phyloP scores from a whole-genome alignment of 2,329 filamentous ascomycete species.

The Onygenales sp. region DNA sequence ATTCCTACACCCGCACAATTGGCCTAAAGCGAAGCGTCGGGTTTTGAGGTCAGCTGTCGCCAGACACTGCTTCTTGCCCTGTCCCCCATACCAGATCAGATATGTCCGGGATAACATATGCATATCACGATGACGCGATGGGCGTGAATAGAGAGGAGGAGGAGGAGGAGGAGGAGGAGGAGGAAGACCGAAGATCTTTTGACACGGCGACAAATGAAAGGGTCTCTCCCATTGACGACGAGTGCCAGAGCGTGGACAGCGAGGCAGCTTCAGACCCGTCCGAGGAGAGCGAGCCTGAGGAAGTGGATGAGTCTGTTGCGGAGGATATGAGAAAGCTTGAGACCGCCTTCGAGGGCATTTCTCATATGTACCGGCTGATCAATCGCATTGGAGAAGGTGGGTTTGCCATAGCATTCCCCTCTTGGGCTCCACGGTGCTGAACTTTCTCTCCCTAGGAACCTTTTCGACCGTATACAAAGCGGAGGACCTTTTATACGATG shows the following conservation, averaged over 20 bases:
- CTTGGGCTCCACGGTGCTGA: slow-evolving; percentile 5
- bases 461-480: slow-evolving; percentile 99
- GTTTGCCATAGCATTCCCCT: slow-evolving; percentile 3
- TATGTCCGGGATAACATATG: slow-evolving; percentile 10
- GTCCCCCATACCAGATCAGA: slow-evolving; percentile 8
- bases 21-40: neutral
- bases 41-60: neutral
- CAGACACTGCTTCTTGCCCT: neutral
- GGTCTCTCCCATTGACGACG: slow-evolving; percentile 18
- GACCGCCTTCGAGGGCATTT: slow-evolving; percentile 73
- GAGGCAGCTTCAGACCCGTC: slow-evolving; percentile 15
- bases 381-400: slow-evolving; percentile 94
- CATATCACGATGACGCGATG: slow-evolving; percentile 8
- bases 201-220: neutral
- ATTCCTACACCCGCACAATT: neutral
- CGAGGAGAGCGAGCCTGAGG: slow-evolving; percentile 21
- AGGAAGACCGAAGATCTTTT: slow-evolving; percentile 2
- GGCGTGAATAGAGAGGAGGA: slow-evolving; percentile 25
- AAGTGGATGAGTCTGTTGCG: slow-evolving; percentile 47
- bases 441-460: slow-evolving; percentile 53
- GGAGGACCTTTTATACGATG: slow-evolving; percentile 78
- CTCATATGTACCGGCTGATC: slow-evolving; percentile 75
- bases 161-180: slow-evolving; percentile 16
- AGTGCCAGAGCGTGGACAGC: slow-evolving; percentile 7
- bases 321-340: slow-evolving; percentile 85